Base-by-base conservation (phyloP, 2,329 filamentous ascomycete genomes). In the Capronia americana region DNA sequence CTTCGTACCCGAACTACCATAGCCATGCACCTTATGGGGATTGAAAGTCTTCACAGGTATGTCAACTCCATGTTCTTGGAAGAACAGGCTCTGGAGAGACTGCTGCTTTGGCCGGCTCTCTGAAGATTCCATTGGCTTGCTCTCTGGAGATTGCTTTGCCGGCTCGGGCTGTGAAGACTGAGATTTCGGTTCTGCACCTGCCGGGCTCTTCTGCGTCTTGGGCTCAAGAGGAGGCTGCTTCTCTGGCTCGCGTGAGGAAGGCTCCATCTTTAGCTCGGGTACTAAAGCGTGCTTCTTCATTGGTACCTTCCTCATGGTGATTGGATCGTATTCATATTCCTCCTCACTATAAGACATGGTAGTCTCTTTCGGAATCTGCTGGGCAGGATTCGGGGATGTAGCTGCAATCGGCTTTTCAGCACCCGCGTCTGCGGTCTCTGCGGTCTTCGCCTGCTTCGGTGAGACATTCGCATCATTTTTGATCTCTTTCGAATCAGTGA, bases 291-390 rank as follows among this genome's bases (percentile, higher is more conserved):
- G 53, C 32, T 70, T 67, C 69, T 72, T 32, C 34, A 60, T 69
- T 70, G 73, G 76, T 7, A 77, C 72, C 76, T 81, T 82, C 24
- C 79, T 75, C 34, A 79, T 78, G 63, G 75, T 78, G 38, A 82
- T 78, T 8, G 79, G 79, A 48, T 82, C 80, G 67, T 80, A 81
- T 57, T 76, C 73, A 64, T 76, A 74, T 53, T 69, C 60, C 28
- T 65, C 64, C 28, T 64, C 56, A 12, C 48, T 57, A 26, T 26
- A 28, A 48, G 63, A 28, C 44, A 14, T 44, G 2, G 53, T 44
- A 6, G 44, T 38, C 51, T 56, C 38, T 32, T 34, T 58, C 12
- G 23, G 34, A 30, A 23, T 28, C 38, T 46, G 48, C 28, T 26
- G 10, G 17, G 50, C 30, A 28, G 34, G 28, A 30, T 14, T 20